Evolutionary conservation across 768 basidiomycete species (phyloP).

Genomic region (Hydnomerulius pinastri): DNA sequence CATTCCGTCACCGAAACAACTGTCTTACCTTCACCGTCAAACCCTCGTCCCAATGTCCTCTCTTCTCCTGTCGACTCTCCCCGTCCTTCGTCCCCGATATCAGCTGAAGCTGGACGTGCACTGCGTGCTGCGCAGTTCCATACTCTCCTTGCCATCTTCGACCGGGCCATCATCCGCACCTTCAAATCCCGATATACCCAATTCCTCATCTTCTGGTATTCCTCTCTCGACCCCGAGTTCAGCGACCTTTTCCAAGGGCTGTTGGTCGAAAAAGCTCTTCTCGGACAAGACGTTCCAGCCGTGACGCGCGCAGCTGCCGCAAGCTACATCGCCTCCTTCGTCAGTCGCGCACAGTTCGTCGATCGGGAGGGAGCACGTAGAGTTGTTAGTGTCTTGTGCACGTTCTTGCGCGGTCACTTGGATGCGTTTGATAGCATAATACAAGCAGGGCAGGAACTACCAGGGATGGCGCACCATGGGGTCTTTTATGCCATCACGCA

Average conservation of each 20-base stretch:
- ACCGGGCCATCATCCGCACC: conserved; percentile 89
- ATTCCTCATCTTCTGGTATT: conserved; percentile 94
- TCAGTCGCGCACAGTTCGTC: conserved; percentile 87
- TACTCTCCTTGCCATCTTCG: conserved; percentile 89
- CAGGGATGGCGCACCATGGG: conserved; percentile 47
- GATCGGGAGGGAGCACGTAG: conserved; percentile 71
- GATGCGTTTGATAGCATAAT: conserved; percentile 63
- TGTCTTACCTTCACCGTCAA: conserved; percentile 14
- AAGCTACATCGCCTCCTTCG: conserved; percentile 90
- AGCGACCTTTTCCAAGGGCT: conserved; percentile 92
- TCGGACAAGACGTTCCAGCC: conserved; percentile 55
- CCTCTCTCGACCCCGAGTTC: conserved; percentile 87
- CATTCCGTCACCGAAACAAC: conserved; percentile 31
- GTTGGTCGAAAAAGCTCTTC: conserved; percentile 88
- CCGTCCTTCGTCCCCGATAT: conserved; percentile 25
- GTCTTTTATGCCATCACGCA: conserved; percentile 94
- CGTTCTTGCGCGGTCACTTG: conserved; percentile 76
- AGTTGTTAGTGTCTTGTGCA: conserved; percentile 83
- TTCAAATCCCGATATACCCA: conserved; percentile 98
- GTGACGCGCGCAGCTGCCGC: conserved; percentile 92
- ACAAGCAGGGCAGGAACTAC: conserved; percentile 35
- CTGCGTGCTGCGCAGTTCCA: conserved; percentile 71
- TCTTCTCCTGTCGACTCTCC: conserved; percentile 22
- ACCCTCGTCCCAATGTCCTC: conserved; percentile 3
- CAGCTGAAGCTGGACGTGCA: conserved; percentile 36